Base-by-base conservation (phyloP, 108 stramenopile genomes). In the Stephanodiscus triporus region DNA sequence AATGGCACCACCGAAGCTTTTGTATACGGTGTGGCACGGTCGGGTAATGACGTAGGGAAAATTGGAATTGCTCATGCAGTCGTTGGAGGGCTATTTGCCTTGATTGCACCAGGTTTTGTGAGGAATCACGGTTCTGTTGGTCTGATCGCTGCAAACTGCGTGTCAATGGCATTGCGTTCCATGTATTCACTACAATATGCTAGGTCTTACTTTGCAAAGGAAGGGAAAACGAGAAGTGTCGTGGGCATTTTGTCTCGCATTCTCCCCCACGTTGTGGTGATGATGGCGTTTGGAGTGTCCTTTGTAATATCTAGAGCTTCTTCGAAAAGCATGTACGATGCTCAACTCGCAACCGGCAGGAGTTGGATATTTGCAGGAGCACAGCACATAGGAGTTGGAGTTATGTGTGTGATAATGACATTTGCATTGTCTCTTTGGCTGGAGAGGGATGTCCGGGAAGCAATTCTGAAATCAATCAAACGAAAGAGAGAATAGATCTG, bases 1-100 rank as follows among this genome's bases (percentile, higher is more conserved):
- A 98, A 98, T 73, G 97, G 97, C 9, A 96, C 87, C 81, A 93
- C 95, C 29, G 97, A 98, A 87, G 96, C 96, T 0, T 98, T 97
- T 84, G 93, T 96, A 8, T 95, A 93, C 67, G 95, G 86, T 0
- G 88, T 88, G 9, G 87, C 87, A 47, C 45, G 71, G 32, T 76
- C 84, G 43, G 86, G 86, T 16, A 68, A 40, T 43, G 90, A 93
- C 66, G 75, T 95, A 26, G 86, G 84, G 17, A 72, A 58, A 55
- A 67, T 95, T 49, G 85, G 91, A 22, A 49, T 90, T 14, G 82
- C 69, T 0, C 94, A 93, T 75, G 84, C 86, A 10, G 50, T 81
- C 0, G 80, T 92, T 34, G 94, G 91, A 34, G 82, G 76, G 2
- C 27, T 89, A 19, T 95, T 92, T 86, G 89, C 89, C 20, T 43